Percentiles rank a stretch among this genome's conserved stretches.
These are phyloP conservation scores for Beauveria rudraprayagi DNA, from an alignment of 2,329 filamentous ascomycete genomes.

Conservation along the genomic window DNA sequence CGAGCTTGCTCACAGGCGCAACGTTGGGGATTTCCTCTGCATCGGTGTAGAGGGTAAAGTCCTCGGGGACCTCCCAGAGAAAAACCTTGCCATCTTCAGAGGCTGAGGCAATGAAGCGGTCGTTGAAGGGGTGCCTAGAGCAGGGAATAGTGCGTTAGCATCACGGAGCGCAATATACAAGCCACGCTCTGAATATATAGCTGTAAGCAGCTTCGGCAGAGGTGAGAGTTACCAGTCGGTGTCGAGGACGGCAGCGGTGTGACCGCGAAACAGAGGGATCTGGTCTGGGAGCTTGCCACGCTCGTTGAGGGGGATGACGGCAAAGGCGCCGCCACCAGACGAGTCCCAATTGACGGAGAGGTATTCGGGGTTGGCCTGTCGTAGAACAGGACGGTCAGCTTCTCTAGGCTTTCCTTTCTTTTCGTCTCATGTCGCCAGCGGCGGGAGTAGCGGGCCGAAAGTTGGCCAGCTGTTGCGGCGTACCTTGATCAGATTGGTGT, in stretches of 20 bases:
- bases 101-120: constrained; percentile 82
- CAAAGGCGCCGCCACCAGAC: constrained; percentile 91
- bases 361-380: constrained; percentile 87
- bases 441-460: background rate
- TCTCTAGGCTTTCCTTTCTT: background rate
- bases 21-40: constrained; percentile 79
- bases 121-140: constrained; percentile 90
- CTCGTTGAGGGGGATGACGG: constrained; percentile 86
- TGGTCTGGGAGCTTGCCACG: constrained; percentile 84
- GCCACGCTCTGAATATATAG: background rate
- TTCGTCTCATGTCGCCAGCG: background rate
- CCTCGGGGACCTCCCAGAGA: constrained; percentile 87
- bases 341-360: constrained; percentile 98
- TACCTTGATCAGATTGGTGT: constrained; percentile 96
- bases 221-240: constrained; percentile 70
- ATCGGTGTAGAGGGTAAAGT: constrained; percentile 78
- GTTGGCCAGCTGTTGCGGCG: constrained; percentile 12
- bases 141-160: background rate
- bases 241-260: constrained; percentile 91
- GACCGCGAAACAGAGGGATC: constrained; percentile 89
- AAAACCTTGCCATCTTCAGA: constrained; percentile 97
- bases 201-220: background rate
- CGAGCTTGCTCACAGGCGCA: constrained; percentile 69
- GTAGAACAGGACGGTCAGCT: constrained; percentile 18
- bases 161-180: background rate